These are phyloP conservation scores for Debaryomyces coudertii DNA, from an alignment of 1,139 yeast genomes.

Conservation along the genomic window DNA sequence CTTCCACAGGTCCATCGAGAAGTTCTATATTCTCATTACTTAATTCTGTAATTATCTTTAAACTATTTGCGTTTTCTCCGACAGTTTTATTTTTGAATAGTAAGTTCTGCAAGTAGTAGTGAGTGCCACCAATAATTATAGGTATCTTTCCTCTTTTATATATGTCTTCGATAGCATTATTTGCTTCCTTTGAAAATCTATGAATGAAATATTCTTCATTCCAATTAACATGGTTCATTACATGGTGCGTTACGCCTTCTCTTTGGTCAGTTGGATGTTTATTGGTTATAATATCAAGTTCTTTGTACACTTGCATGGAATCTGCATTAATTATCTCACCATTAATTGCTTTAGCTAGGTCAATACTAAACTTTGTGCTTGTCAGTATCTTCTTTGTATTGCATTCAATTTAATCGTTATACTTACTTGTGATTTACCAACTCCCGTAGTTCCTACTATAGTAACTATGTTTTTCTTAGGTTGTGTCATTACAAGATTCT, in stretches of 20 bases:
- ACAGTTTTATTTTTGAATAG: conserved; percentile 71
- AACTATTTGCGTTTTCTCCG: conserved; percentile 21
- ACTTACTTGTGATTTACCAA: conserved; percentile 86
- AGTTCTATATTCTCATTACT: conserved; percentile 47
- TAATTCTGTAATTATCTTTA: conserved; percentile 18
- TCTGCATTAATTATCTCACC: conserved; percentile 97
- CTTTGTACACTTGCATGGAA: conserved; percentile 91
- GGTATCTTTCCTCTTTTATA: conserved; percentile 76
- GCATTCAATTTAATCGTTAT: not conserved
- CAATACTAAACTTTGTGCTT: conserved; percentile 58
- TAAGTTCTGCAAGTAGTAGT: conserved; percentile 81
- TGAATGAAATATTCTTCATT: conserved; percentile 82
- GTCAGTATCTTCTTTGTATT: conserved; percentile 2
- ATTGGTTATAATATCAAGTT: conserved; percentile 78
- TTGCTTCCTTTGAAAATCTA: conserved; percentile 75
- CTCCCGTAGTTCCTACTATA: conserved; percentile 96
- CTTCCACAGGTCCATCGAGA: conserved; percentile 59
- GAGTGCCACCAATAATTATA: conserved; percentile 94
- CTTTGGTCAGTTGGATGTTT: conserved; percentile 86
- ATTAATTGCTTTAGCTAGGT: conserved; percentile 71
- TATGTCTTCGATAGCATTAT: conserved; percentile 59
- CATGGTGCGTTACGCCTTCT: conserved; percentile 76
- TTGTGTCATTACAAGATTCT: conserved; percentile 28
- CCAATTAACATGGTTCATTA: conserved; percentile 85
- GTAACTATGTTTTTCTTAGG: conserved; percentile 54